phyloP scores from a whole-genome alignment of 148 eudicot genomes.

The Persicaria tinctoria region DNA sequence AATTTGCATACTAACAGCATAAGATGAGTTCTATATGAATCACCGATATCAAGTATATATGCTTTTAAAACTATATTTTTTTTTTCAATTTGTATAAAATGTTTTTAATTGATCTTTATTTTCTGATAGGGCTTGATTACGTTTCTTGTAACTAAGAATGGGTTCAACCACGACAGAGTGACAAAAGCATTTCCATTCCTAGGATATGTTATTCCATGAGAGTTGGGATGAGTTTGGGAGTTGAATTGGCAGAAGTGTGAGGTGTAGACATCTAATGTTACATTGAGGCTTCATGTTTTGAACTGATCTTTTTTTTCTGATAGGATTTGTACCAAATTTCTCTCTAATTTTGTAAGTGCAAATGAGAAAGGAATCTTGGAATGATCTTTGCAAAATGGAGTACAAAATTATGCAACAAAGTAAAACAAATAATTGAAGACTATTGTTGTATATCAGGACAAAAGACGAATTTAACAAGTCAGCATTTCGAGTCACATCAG shows the following conservation, averaged over 20 bases:
- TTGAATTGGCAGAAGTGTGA: background rate
- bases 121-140: slow-evolving; percentile 58
- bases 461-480: too few relatives aligned
- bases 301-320: background rate
- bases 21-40: background rate
- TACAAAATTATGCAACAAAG: too few relatives aligned
- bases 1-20: background rate
- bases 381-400: too few relatives aligned
- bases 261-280: background rate
- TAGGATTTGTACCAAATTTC: background rate
- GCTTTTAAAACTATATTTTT: background rate
- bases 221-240: background rate
- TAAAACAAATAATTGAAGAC: too few relatives aligned
- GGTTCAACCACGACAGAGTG: slow-evolving; percentile 87
- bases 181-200: slow-evolving; percentile 41
- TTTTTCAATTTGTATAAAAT: background rate
- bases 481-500: too few relatives aligned
- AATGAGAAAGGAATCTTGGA: too few relatives aligned
- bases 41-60: background rate
- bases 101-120: background rate
- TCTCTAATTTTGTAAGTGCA: background rate
- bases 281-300: background rate
- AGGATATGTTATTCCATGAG: background rate
- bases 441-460: too few relatives aligned
- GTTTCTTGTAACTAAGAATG: slow-evolving; percentile 90